Conservation (phyloP, 192 early-diverging fungal species). For the Backusella sp. region DNA sequence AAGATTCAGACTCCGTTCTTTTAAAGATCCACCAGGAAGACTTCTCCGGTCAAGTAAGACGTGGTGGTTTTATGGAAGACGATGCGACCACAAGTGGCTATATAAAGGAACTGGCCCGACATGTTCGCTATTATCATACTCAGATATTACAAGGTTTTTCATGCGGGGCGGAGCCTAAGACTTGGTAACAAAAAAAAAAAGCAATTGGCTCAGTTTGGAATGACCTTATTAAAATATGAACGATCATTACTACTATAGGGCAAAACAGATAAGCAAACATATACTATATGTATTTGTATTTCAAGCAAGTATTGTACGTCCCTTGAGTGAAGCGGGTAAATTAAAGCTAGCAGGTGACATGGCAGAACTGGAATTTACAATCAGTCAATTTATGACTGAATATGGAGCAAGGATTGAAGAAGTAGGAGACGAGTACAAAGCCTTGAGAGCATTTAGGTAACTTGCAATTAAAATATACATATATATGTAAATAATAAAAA, state of each 20-base stretch:
- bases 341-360: slow-evolving; percentile 68
- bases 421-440: slow-evolving; percentile 53
- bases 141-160: slow-evolving; percentile 54
- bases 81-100: slow-evolving; percentile 49
- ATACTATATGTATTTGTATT: slow-evolving; percentile 61
- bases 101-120: slow-evolving; percentile 55
- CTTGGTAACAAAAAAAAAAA: slow-evolving; percentile 44
- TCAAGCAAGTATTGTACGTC: slow-evolving; percentile 62
- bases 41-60: slow-evolving; percentile 40
- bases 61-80: slow-evolving; percentile 34
- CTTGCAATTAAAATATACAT: background rate
- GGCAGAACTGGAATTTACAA: slow-evolving; percentile 69
- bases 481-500: background rate
- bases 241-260: slow-evolving; percentile 22
- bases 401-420: slow-evolving; percentile 61
- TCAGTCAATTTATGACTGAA: slow-evolving; percentile 61
- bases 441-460: slow-evolving; percentile 60
- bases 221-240: background rate
- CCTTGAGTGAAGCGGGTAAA: slow-evolving; percentile 61
- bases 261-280: slow-evolving; percentile 33
- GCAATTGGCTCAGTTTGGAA: background rate
- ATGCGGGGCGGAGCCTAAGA: slow-evolving; percentile 59
- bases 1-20: slow-evolving; percentile 54
- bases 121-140: slow-evolving; percentile 57
- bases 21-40: slow-evolving; percentile 70